Base-by-base conservation (phyloP, 208 protist genomes). In the Plasmodiophora brassicae region DNA sequence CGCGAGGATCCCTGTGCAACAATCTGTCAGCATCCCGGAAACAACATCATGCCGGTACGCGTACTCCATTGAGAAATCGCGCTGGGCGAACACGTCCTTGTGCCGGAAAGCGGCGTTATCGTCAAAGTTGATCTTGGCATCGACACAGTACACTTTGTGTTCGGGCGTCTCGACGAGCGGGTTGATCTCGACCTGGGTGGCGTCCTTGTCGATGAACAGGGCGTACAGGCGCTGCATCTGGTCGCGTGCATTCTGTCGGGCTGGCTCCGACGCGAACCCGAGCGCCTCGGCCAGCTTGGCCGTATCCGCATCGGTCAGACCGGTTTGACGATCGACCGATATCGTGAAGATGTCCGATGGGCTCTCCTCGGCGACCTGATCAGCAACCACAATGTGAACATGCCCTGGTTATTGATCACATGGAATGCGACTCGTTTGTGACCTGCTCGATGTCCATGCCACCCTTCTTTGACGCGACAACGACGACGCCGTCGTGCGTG, bases 91-190 rank as follows among this genome's bases (percentile, higher is more conserved):
- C 84, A 99, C 95, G 43, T 96, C 94, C 90, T 95, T 94, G 91
- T 99, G 97, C 88, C 97, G 96, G 94, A 98, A 99, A 10, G 91
- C 90, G 28, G 98, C 97, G 91, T 99, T 99, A 93, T 99, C 98
- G 92, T 99, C 98, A 92, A 99, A 99, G 92, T 95, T 96, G 83
- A 99, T 94, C 94, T 99, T 99, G 43, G 98, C 97, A 90, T 99
- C 98, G 88, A 98, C 96, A 92, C 95, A 95, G 92, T 60, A 86
- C 1, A 86, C 35, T 38, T 78, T 32, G 41, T 78, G 5, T 5
- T 78, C 50, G 54, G 45, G 91, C 45, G 97, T 96, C 93, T 99
- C 96, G 0, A 97, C 97, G 43, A 99, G 93, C 46, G 98, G 98
- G 95, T 99, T 99, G 90, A 99, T 97, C 94, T 99, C 98, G 39